These are phyloP conservation scores for Dioscorea cayenensis DNA, from an alignment of 116 monocot species.

Conservation along the genomic window DNA sequence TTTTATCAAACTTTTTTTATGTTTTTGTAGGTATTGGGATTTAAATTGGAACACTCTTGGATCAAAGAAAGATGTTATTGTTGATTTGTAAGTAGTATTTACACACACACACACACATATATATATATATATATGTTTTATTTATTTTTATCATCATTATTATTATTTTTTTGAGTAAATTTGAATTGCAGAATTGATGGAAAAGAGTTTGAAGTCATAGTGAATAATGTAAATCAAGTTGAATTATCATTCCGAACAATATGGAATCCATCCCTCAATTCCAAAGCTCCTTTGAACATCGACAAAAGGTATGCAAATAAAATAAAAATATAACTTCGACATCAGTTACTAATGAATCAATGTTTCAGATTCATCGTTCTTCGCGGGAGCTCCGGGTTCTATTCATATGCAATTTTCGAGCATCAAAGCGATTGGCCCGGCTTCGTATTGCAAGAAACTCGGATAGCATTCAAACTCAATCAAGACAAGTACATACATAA, in stretches of 20 bases:
- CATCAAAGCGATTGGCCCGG: slow-evolving; percentile 69
- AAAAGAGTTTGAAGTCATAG: slow-evolving; percentile 41
- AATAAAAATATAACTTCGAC: not conserved
- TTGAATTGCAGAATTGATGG: slow-evolving; percentile 54
- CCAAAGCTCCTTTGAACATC: slow-evolving; percentile 46
- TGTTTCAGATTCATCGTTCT: slow-evolving; percentile 54
- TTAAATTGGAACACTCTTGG: slow-evolving; percentile 45
- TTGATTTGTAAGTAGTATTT: slow-evolving; percentile 49
- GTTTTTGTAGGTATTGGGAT: slow-evolving; percentile 68
- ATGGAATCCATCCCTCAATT: slow-evolving; percentile 51
- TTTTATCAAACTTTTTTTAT: not conserved
- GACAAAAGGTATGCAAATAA: slow-evolving; percentile 37
- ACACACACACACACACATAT: too few relatives aligned
- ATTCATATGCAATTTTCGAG: slow-evolving; percentile 69
- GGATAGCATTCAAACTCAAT: slow-evolving; percentile 70
- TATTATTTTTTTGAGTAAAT: too few relatives aligned
- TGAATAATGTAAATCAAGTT: slow-evolving; percentile 50
- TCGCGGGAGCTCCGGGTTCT: slow-evolving; percentile 60
- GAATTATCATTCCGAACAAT: slow-evolving; percentile 76
- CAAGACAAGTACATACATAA: slow-evolving; percentile 45
- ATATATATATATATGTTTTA: not conserved
- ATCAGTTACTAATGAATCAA: not conserved
- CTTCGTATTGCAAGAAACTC: slow-evolving; percentile 51
- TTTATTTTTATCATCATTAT: not conserved
- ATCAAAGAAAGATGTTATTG: slow-evolving; percentile 34